phyloP scores from a whole-genome alignment of 805 yeast species.

The Dipodascus albidus region DNA sequence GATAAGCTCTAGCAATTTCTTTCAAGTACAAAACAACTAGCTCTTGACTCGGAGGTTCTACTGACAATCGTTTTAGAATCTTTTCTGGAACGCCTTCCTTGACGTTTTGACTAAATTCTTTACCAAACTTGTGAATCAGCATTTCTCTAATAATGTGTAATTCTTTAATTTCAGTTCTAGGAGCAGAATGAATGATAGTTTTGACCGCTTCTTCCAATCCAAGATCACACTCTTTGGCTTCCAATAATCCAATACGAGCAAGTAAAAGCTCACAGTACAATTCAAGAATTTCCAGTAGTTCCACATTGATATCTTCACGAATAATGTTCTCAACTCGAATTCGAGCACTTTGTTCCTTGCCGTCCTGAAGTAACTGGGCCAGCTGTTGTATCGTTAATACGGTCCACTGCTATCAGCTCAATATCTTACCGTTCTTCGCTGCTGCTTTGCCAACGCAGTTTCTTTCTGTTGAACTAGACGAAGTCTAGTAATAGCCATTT shows the following conservation, averaged over 20 bases:
- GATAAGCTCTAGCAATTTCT: constrained; percentile 74
- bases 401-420: not conserved
- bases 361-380: constrained; percentile 58
- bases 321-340: constrained; percentile 78
- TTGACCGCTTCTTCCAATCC: constrained; percentile 68
- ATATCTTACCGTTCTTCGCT: constrained; percentile 39
- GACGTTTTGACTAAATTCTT: constrained; percentile 52
- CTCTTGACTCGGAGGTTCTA: constrained; percentile 53
- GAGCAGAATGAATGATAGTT: constrained; percentile 56
- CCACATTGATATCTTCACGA: constrained; percentile 70
- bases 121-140: constrained; percentile 51
- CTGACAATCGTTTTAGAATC: constrained; percentile 47
- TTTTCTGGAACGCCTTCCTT: constrained; percentile 52
- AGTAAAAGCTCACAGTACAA: constrained; percentile 69
- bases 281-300: constrained; percentile 67
- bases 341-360: constrained; percentile 72
- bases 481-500: constrained; percentile 62
- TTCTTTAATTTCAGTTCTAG: constrained; percentile 70
- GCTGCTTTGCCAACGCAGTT: constrained; percentile 63
- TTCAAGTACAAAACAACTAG: constrained; percentile 59
- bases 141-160: constrained; percentile 48
- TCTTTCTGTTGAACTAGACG: constrained; percentile 66
- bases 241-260: constrained; percentile 59
- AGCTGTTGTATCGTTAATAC: constrained; percentile 23
- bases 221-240: constrained; percentile 36